Conservation (phyloP, 257 asterid species). For the Catharanthus roseus region DNA sequence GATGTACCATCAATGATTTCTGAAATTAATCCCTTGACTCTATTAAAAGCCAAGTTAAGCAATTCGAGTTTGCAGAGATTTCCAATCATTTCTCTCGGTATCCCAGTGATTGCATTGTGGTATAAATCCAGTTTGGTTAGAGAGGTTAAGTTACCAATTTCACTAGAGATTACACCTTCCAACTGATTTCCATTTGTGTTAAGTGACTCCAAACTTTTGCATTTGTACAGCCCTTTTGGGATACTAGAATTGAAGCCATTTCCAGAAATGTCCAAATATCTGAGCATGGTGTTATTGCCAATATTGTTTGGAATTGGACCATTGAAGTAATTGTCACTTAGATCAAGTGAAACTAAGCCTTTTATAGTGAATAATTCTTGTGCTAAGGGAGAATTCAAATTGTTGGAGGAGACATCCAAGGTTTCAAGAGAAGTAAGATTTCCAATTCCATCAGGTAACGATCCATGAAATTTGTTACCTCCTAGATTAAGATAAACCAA, state of each 20-base stretch:
- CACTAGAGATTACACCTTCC: slow-evolving; percentile 24
- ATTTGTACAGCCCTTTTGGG: slow-evolving; percentile 32
- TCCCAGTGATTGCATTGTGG: slow-evolving; percentile 23
- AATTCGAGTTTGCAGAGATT: slow-evolving; percentile 9
- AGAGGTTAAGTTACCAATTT: slow-evolving; percentile 25
- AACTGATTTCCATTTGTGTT: slow-evolving; percentile 9
- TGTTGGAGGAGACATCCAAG: neutral
- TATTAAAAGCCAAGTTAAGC: slow-evolving; percentile 14
- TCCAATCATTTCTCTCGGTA: slow-evolving; percentile 20
- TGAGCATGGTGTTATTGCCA: slow-evolving; percentile 17
- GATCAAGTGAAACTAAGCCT: neutral
- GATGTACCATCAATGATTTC: slow-evolving; percentile 24
- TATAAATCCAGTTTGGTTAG: slow-evolving; percentile 13
- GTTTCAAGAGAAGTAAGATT: neutral
- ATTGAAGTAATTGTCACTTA: neutral
- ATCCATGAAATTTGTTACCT: neutral
- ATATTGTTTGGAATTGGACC: neutral
- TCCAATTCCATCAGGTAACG: neutral
- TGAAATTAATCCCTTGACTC: slow-evolving; percentile 21
- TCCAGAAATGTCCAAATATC: slow-evolving; percentile 11
- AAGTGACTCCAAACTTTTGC: slow-evolving; percentile 21
- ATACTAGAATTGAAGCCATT: slow-evolving; percentile 24
- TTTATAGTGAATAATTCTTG: neutral
- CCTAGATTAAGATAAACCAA: neutral
- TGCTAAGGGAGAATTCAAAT: neutral